A percentile compares a stretch with the other conserved stretches of the same genome.
phyloP scores from a whole-genome alignment of 768 basidiomycete species.

The Psilocybe subaeruginosa region DNA sequence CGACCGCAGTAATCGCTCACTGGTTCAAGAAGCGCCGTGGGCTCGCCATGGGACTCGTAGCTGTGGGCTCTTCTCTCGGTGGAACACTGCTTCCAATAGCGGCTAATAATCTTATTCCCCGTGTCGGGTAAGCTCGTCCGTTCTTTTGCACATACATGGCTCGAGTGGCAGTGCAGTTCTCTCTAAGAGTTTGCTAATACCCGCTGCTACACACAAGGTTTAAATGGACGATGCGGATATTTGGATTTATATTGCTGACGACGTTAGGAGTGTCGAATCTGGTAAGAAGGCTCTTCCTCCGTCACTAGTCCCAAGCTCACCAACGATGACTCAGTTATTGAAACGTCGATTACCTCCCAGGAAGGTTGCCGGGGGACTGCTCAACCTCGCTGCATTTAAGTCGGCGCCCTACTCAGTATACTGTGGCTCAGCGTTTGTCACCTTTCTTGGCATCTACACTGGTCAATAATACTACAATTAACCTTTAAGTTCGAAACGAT shows the following conservation, averaged over 20 bases:
- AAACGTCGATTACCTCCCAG: constrained; percentile 58
- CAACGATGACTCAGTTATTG: constrained; percentile 31
- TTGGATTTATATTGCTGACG: constrained; percentile 63
- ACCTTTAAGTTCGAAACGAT: background rate
- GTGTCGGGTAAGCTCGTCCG: constrained; percentile 37
- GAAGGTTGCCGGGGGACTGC: constrained; percentile 56
- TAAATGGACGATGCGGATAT: constrained; percentile 73
- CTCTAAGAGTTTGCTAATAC: background rate
- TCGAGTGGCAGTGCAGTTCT: too few relatives aligned
- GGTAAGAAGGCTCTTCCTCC: constrained; percentile 24
- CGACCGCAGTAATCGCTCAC: constrained; percentile 62
- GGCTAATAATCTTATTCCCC: constrained; percentile 55
- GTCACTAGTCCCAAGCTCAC: background rate
- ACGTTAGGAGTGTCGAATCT: constrained; percentile 59
- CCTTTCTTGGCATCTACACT: constrained; percentile 74
- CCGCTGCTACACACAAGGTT: constrained; percentile 48
- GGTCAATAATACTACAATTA: constrained; percentile 31
- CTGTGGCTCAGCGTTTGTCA: constrained; percentile 54
- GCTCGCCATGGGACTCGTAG: constrained; percentile 63
- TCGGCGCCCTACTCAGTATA: constrained; percentile 58
- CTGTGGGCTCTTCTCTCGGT: constrained; percentile 69
- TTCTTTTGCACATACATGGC: background rate
- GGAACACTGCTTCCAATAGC: constrained; percentile 70
- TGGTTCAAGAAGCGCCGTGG: constrained; percentile 72
- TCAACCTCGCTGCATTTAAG: constrained; percentile 57